Percentiles rank a stretch among this genome's conserved stretches.
phyloP scores from a whole-genome alignment of 169 alveolate species.

The Theileria equi region DNA sequence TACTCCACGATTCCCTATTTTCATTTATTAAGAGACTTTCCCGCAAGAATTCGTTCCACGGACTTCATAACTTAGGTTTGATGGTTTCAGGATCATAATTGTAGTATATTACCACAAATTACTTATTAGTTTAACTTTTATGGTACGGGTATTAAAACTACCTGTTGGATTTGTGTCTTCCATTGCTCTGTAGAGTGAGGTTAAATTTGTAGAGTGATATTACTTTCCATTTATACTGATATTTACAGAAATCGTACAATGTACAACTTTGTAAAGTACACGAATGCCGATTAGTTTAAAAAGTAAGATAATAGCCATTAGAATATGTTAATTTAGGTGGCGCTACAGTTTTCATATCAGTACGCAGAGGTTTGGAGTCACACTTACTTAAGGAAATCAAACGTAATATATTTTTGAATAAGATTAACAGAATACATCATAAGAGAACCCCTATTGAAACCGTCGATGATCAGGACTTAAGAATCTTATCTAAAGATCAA shows the following conservation, averaged over 20 bases:
- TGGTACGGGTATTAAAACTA: no score
- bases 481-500: background rate
- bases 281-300: constrained; percentile 51
- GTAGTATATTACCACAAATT: no score
- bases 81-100: constrained; percentile 35
- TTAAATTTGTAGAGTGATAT: no score
- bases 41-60: background rate
- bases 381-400: constrained; percentile 52
- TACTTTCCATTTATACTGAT: no score
- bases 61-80: constrained; percentile 10
- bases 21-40: constrained; percentile 1
- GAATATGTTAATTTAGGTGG: constrained; percentile 19
- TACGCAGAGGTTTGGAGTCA: constrained; percentile 54
- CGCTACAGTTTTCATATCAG: constrained; percentile 54
- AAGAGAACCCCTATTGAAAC: background rate
- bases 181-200: no score
- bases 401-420: constrained; percentile 30
- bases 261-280: background rate
- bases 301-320: constrained; percentile 6
- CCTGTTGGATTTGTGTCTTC: no score
- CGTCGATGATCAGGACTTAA: background rate
- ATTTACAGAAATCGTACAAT: background rate
- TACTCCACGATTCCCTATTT: constrained; percentile 5
- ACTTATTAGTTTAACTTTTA: no score
- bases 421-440: constrained; percentile 35